These are phyloP conservation scores for Candida glaebosa DNA, from an alignment of 805 yeast genomes.

Conservation along the genomic window DNA sequence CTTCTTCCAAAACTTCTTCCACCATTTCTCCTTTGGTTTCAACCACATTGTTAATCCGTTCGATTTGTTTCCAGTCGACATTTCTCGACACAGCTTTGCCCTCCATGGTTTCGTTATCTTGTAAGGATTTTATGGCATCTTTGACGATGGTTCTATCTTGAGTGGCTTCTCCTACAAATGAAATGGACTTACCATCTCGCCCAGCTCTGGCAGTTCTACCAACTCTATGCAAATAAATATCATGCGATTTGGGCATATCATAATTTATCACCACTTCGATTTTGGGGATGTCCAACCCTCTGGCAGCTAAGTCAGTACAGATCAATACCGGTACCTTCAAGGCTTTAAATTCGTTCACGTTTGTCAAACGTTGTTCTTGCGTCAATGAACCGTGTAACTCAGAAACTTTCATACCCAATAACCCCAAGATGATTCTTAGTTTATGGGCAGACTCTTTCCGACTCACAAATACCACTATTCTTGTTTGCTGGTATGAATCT, in stretches of 20 bases:
- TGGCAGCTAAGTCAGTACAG: conserved; percentile 97
- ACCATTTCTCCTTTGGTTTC: conserved; percentile 57
- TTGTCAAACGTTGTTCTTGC: conserved; percentile 89
- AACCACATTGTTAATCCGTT: conserved; percentile 58
- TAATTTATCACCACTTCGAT: conserved; percentile 91
- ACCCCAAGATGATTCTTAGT: conserved; percentile 71
- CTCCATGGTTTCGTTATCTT: conserved; percentile 25
- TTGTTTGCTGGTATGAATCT: conserved; percentile 57
- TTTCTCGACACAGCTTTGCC: conserved; percentile 81
- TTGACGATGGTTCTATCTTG: conserved; percentile 88
- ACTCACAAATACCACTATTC: conserved; percentile 88
- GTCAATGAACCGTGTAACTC: conserved; percentile 82
- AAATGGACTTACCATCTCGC: conserved; percentile 87
- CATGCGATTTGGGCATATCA: conserved; percentile 93
- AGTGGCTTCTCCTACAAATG: conserved; percentile 91
- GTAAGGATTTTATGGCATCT: conserved; percentile 74
- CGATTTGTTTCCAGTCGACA: conserved; percentile 88
- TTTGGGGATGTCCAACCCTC: conserved; percentile 99
- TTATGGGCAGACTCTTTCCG: conserved; percentile 89
- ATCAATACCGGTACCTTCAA: conserved; percentile 81
- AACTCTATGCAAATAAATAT: conserved; percentile 91
- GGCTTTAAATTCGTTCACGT: conserved; percentile 78
- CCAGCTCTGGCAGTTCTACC: conserved; percentile 99
- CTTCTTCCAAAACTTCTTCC: conserved; percentile 81
- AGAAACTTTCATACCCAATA: conserved; percentile 71